Conservation (phyloP, 2,329 filamentous ascomycete species). For the Sporothrix brasiliensis region DNA sequence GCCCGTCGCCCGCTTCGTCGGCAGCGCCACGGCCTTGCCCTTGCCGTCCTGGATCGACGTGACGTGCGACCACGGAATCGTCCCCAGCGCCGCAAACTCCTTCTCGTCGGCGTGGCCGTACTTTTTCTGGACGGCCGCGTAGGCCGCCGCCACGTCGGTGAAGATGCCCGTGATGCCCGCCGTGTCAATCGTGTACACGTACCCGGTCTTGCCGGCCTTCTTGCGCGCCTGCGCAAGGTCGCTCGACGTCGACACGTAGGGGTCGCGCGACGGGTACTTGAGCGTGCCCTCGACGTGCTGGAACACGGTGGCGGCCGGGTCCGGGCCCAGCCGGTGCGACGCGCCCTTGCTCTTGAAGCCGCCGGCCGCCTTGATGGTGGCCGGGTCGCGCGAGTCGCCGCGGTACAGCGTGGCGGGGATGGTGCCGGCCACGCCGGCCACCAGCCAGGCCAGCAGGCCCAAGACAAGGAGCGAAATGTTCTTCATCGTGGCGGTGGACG, state of each 20-base stretch:
- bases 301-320: neutral
- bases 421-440: neutral
- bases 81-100: neutral
- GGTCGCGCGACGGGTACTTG: neutral
- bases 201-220: neutral
- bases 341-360: neutral
- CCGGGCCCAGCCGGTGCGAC: neutral
- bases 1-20: neutral
- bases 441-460: neutral
- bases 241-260: constrained; percentile 2
- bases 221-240: neutral
- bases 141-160: neutral
- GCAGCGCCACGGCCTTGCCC: neutral
- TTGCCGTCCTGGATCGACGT: neutral
- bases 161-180: neutral
- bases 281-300: constrained; percentile 8
- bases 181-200: neutral
- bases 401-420: neutral
- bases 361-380: neutral
- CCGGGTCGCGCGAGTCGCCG: neutral
- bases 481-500: neutral
- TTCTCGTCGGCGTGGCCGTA: neutral
- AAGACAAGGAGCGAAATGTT: neutral
- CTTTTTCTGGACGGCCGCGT: neutral
- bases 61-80: neutral